Evolutionary conservation across 768 basidiomycete species (phyloP).

Genomic region (Trametes punicea): DNA sequence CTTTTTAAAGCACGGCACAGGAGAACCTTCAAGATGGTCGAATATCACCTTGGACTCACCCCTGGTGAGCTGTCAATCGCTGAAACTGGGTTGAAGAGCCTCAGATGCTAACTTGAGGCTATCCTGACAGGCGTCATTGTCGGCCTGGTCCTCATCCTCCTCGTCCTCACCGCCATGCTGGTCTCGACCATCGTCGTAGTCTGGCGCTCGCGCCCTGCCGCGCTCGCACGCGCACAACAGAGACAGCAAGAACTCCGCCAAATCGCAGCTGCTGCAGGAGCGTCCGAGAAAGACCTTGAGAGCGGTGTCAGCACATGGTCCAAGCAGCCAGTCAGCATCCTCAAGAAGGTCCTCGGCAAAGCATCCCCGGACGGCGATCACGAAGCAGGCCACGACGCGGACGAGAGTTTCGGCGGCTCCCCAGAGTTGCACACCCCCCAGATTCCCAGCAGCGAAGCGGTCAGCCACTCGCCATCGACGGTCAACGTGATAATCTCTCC

Average conservation of each 20-base stretch:
- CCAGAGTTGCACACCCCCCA: conserved; percentile 3
- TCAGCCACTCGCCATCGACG: not conserved
- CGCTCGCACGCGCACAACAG: conserved; percentile 1
- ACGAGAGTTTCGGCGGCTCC: not conserved
- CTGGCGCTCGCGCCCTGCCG: conserved; percentile 17
- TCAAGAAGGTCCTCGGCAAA: not conserved
- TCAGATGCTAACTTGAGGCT: not conserved
- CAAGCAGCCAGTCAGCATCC: not conserved
- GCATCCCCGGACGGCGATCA: not conserved
- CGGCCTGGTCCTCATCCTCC: conserved; percentile 9
- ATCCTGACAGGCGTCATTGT: conserved; percentile 15
- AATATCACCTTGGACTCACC: conserved; percentile 15
- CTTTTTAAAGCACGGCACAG: not conserved
- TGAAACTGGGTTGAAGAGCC: too few species aligned
- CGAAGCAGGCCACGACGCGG: not conserved
- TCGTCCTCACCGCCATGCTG: conserved; percentile 15
- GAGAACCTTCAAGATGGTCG: conserved; percentile 4
- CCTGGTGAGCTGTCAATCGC: not conserved
- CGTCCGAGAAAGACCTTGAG: conserved; percentile 3
- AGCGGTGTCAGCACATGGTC: not conserved
- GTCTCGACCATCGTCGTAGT: conserved; percentile 14
- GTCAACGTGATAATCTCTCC: conserved; percentile 19
- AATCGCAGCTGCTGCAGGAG: not conserved
- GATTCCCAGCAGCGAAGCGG: not conserved
- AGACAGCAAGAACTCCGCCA: not conserved